Conservation (phyloP, 208 protist genomes). For the Leptomonas pyrrhocoris region DNA sequence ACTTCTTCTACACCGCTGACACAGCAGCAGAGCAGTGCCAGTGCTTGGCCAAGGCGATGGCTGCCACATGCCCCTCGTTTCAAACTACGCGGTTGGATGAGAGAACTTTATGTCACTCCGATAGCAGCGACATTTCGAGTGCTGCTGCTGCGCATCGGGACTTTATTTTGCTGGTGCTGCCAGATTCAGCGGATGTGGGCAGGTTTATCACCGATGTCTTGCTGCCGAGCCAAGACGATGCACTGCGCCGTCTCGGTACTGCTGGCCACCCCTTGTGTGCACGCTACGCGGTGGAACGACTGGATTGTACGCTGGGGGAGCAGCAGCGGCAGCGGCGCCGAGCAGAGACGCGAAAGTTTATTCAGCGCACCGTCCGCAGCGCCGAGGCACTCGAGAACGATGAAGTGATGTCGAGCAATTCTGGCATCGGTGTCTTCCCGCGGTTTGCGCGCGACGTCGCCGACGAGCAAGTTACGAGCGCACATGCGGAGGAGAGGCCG, state of each 20-base stretch:
- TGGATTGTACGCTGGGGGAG: conserved; percentile 44
- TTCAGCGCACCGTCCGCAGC: conserved; percentile 45
- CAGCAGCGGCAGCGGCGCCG: conserved; percentile 39
- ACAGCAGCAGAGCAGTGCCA: conserved; percentile 73
- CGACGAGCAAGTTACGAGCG: not conserved
- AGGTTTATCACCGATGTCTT: conserved; percentile 61
- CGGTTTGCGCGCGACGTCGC: conserved; percentile 17
- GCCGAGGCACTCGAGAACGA: not conserved
- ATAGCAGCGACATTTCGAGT: not conserved
- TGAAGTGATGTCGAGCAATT: not conserved
- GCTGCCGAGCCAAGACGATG: conserved; percentile 47
- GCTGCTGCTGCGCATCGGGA: conserved; percentile 18
- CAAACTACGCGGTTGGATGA: not conserved
- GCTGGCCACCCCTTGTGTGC: conserved; percentile 2
- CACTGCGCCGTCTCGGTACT: conserved; percentile 1
- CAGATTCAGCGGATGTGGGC: conserved; percentile 53
- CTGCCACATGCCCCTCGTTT: conserved; percentile 30
- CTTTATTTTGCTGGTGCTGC: conserved; percentile 62
- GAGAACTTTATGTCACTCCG: not conserved
- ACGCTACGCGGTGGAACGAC: conserved; percentile 39
- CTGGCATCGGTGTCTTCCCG: not conserved
- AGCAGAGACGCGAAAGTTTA: conserved; percentile 36
- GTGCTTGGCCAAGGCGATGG: conserved; percentile 54
- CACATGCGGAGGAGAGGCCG: too few species aligned
- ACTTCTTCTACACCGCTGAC: conserved; percentile 86